phyloP scores from a whole-genome alignment of 2,329 filamentous ascomycete species.

The Penicillium vulpinum region DNA sequence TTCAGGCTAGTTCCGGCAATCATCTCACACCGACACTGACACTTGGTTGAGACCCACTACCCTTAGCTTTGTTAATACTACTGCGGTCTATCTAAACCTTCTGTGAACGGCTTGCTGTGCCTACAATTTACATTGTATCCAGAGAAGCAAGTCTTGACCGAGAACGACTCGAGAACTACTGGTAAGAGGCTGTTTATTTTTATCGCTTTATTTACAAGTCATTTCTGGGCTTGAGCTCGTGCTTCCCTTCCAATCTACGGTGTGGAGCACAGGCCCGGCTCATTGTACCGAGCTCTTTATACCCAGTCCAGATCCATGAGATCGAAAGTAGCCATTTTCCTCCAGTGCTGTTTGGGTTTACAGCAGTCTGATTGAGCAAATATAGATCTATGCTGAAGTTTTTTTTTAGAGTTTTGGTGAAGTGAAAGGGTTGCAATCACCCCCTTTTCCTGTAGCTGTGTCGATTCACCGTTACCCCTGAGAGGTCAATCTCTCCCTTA shows the following conservation, averaged over 20 bases:
- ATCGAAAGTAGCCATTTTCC: background rate
- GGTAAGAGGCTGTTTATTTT: background rate
- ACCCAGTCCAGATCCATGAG: too few relatives aligned
- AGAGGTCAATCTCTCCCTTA: background rate
- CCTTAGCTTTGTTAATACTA: background rate
- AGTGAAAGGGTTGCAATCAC: background rate
- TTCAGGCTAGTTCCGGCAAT: background rate
- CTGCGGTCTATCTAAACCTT: background rate
- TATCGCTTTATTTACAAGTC: background rate
- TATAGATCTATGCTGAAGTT: background rate
- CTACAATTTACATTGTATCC: background rate
- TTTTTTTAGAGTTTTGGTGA: background rate
- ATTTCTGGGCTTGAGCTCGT: background rate
- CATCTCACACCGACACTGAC: constrained; percentile 1
- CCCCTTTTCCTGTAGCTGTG: background rate
- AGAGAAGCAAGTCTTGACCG: background rate
- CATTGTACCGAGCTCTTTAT: background rate
- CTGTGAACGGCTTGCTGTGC: background rate
- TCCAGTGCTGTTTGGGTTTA: background rate
- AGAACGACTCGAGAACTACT: background rate
- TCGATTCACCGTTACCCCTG: background rate
- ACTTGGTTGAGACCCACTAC: background rate
- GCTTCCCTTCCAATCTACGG: background rate
- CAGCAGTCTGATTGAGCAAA: background rate
- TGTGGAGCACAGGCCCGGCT: background rate